Evolutionary conservation across 257 asterid genomes (phyloP), one percentile per base, ranked within the genome.

Genomic region (Verbascum thapsus): DNA sequence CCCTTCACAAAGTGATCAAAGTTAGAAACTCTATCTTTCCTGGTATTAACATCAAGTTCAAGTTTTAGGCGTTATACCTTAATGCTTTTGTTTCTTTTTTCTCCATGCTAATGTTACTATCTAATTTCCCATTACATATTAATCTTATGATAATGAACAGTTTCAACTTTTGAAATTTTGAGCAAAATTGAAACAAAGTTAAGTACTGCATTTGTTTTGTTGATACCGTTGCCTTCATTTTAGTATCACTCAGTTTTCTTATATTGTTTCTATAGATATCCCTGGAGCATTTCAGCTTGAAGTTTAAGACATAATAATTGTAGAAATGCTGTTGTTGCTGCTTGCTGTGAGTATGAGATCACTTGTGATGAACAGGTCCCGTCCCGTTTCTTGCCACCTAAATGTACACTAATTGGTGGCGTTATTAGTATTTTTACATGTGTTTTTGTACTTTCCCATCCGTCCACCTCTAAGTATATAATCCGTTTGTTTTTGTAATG

Each of bases 221-320:
- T 20, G 42, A 44, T 53, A 22, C 47, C n/a, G n/a, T 56, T 54
- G 16, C 30, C 49, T 9, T 19, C 32, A 11, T 4, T 23, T 47
- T 55, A 45, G 6, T 56, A 2, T 51, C n/a, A 10, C 58, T 59
- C 17, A 72, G 8, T 58, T 13, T 58, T 48, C 20, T 56, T 35
- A 22, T 0, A 3, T 23, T 7, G 20, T 49, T 64, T 61, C 23
- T 65, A 50, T 53, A 61, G 68, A 37, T 61, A 9, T 38, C 52
- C 55, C 23, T 11, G 51, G 23, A 53, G 74, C 49, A 10, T 17
- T 54, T 66, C 43, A 38, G 73, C 66, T 65, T 7, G 58, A 32
- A 7, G 7, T 20, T 16, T 37, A 12, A 15, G 16, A 39, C 64
- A 13, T 55, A 53, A 23, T 16, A 51, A 47, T 54, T 38, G 30